Percentiles rank a stretch among this genome's conserved stretches.
phyloP scores from a whole-genome alignment of 495 filamentous ascomycete genomes.

The Trichoderma gamsii region DNA sequence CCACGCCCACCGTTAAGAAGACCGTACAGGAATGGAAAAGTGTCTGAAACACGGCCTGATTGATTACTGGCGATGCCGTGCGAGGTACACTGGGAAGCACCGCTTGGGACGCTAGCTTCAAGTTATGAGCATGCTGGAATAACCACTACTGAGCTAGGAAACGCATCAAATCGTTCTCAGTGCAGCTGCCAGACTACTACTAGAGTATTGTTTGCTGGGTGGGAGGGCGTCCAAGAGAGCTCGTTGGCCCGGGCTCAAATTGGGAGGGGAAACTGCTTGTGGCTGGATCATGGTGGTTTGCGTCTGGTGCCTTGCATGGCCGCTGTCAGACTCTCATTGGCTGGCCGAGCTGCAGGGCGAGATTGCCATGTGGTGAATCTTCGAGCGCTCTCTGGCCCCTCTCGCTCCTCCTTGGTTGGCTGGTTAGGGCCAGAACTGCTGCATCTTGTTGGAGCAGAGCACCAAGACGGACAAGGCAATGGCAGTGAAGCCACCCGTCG shows the following conservation, averaged over 20 bases:
- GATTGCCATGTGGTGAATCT: slow-evolving; percentile 7
- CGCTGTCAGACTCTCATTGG: not conserved
- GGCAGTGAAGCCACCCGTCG: no score
- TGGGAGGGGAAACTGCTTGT: not conserved
- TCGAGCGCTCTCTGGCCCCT: not conserved
- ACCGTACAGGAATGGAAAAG: not conserved
- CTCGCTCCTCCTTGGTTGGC: not conserved
- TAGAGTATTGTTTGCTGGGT: not conserved
- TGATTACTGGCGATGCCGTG: not conserved
- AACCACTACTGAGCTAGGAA: not conserved
- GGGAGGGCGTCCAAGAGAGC: not conserved
- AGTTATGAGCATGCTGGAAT: not conserved
- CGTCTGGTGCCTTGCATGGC: slow-evolving; percentile 5
- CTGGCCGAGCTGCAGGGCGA: slow-evolving; percentile 3
- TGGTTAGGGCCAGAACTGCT: no score
- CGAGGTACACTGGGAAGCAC: no score
- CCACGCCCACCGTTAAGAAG: not conserved
- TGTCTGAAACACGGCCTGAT: not conserved
- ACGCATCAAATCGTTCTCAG: not conserved
- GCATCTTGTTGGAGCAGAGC: no score
- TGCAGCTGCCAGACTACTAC: not conserved
- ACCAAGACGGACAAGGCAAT: no score
- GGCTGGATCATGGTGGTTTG: not conserved
- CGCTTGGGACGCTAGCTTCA: not conserved
- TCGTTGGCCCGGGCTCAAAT: not conserved